Conservation (phyloP, 768 basidiomycete genomes). For the Thelephora aurantiotincta region DNA sequence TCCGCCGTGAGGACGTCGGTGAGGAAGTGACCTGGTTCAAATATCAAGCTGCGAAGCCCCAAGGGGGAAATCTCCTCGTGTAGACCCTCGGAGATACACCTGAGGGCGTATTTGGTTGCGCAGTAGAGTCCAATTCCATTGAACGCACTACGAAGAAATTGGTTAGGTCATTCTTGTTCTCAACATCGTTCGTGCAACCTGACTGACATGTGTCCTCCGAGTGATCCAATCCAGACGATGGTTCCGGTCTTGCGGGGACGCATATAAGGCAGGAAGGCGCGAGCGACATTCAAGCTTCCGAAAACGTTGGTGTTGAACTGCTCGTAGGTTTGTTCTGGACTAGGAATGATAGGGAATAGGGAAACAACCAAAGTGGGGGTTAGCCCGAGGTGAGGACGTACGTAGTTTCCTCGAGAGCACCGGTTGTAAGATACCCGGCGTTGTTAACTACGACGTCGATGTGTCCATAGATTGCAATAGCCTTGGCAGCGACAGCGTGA, state of each 20-base stretch:
- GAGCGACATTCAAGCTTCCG: constrained; percentile 27
- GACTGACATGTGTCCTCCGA: constrained; percentile 11
- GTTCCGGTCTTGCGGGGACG: constrained; percentile 27
- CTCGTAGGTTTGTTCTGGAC: constrained; percentile 14
- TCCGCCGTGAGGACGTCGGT: no score
- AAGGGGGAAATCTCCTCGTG: no score
- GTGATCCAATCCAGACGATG: constrained; percentile 29
- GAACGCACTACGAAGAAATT: no score
- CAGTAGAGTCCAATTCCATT: no score
- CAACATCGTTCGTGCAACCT: no score
- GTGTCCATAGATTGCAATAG: constrained; percentile 23
- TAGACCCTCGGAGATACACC: no score
- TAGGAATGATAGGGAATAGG: constrained; percentile 1
- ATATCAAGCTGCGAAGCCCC: no score
- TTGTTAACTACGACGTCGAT: constrained; percentile 35
- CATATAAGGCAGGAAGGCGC: constrained; percentile 36
- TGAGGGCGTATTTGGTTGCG: no score
- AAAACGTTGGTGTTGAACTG: constrained; percentile 28
- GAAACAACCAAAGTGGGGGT: neutral
- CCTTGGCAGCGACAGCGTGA: constrained; percentile 20
- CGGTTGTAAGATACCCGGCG: constrained; percentile 19
- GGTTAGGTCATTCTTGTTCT: neutral
- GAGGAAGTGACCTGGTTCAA: no score
- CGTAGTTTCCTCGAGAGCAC: constrained; percentile 18
- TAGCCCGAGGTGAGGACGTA: constrained; percentile 1